Conservation (phyloP, 148 eudicot species). For the Diospyros lotus region DNA sequence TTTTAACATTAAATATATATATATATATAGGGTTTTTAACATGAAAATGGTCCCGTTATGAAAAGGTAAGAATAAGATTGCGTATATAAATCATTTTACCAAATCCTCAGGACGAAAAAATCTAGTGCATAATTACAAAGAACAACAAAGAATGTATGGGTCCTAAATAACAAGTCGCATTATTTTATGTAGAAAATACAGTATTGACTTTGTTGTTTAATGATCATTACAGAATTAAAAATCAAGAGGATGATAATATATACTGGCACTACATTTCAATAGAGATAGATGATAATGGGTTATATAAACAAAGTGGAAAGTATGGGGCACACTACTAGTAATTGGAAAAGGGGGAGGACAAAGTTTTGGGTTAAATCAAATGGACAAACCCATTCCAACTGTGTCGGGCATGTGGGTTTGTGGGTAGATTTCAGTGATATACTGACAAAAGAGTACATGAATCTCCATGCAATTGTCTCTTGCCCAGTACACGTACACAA, state of each 20-base stretch:
- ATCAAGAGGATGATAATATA: neutral
- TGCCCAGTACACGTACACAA: neutral
- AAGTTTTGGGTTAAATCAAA: slow-evolving; percentile 22
- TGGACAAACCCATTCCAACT: slow-evolving; percentile 8
- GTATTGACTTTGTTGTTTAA: too few relatives aligned
- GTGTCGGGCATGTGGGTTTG: slow-evolving; percentile 11
- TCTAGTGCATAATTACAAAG: too few relatives aligned
- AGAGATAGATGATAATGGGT: too few relatives aligned
- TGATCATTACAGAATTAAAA: neutral
- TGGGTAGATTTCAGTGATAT: neutral
- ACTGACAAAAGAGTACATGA: slow-evolving; percentile 16
- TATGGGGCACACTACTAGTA: neutral
- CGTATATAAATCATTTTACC: too few relatives aligned
- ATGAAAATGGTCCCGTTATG: too few relatives aligned
- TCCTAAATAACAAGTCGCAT: too few relatives aligned
- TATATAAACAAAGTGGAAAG: neutral
- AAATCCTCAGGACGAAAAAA: too few relatives aligned
- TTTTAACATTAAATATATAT: too few relatives aligned
- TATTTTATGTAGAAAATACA: too few relatives aligned
- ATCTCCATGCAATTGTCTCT: slow-evolving; percentile 16
- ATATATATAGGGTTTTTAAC: too few relatives aligned
- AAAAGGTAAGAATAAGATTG: too few relatives aligned
- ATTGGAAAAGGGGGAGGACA: slow-evolving; percentile 15
- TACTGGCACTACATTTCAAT: neutral
- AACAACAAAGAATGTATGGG: too few relatives aligned